Conservation (phyloP, 2,329 filamentous ascomycete genomes). For the Colletotrichum sp. region DNA sequence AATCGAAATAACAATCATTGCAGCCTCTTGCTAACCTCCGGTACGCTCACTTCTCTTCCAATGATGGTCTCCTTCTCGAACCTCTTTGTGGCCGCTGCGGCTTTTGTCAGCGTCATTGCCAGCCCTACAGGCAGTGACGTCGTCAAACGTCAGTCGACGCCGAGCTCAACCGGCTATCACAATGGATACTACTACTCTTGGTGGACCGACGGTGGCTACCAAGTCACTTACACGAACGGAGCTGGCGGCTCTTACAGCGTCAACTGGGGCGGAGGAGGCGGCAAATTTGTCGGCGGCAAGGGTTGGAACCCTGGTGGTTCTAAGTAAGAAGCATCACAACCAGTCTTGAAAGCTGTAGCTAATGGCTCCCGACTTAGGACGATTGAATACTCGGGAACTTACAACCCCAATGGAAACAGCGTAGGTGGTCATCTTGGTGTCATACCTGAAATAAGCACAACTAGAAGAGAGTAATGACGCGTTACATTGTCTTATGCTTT, state of each 20-base stretch:
- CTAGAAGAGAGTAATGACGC: neutral
- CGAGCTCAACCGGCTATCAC: constrained; percentile 30
- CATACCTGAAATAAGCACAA: neutral
- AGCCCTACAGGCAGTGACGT: neutral
- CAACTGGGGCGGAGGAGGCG: constrained; percentile 44
- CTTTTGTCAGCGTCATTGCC: neutral
- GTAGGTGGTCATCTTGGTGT: neutral
- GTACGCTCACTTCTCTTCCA: too few relatives aligned
- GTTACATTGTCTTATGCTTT: neutral
- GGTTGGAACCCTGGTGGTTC: constrained; percentile 59
- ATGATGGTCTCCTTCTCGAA: neutral
- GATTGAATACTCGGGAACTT: constrained; percentile 32
- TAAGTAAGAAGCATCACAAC: constrained; percentile 24
- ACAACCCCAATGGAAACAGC: constrained; percentile 30
- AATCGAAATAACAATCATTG: neutral
- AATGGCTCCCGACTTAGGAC: neutral
- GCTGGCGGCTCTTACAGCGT: constrained; percentile 46
- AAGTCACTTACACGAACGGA: constrained; percentile 48
- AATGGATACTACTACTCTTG: constrained; percentile 50
- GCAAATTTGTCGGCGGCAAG: constrained; percentile 63
- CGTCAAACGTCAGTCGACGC: constrained; percentile 21
- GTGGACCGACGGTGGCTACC: constrained; percentile 45
- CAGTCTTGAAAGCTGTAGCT: neutral
- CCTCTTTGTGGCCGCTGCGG: neutral
- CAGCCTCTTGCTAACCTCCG: neutral